phyloP scores from a whole-genome alignment of 139 green algal genomes.

The Coelastrella sp. region DNA sequence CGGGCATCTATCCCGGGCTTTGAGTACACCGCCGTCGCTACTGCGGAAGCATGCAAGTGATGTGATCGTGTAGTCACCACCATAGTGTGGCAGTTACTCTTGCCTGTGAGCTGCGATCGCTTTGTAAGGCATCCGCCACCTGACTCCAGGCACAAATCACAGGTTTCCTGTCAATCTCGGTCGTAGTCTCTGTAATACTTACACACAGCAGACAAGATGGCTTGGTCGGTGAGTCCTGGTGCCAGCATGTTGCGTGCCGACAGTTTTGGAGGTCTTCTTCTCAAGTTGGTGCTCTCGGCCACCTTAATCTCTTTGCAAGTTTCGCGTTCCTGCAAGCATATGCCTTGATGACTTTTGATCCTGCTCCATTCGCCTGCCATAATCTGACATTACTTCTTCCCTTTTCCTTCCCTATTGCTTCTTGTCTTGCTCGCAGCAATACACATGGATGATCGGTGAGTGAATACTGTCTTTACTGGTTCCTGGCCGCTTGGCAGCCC shows the following conservation, averaged over 20 bases:
- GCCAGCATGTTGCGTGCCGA: neutral
- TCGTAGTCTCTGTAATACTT: too few relatives aligned
- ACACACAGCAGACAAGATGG: neutral
- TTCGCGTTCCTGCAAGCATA: too few relatives aligned
- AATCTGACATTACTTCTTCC: neutral
- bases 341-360: too few relatives aligned
- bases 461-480: too few relatives aligned
- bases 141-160: neutral
- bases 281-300: neutral
- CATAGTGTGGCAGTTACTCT: too few relatives aligned
- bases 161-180: too few relatives aligned
- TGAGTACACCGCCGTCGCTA: too few relatives aligned
- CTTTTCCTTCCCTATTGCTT: neutral
- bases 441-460: constrained; percentile 37
- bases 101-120: too few relatives aligned
- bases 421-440: constrained; percentile 7
- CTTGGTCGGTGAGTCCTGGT: constrained; percentile 9
- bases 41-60: too few relatives aligned
- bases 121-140: neutral
- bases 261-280: neutral
- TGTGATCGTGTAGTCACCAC: too few relatives aligned
- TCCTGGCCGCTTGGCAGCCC: neutral
- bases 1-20: too few relatives aligned
- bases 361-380: too few relatives aligned
- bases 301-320: neutral